Evolutionary conservation across 2,329 filamentous ascomycete genomes (phyloP).

Genomic region (Xylaria digitata): DNA sequence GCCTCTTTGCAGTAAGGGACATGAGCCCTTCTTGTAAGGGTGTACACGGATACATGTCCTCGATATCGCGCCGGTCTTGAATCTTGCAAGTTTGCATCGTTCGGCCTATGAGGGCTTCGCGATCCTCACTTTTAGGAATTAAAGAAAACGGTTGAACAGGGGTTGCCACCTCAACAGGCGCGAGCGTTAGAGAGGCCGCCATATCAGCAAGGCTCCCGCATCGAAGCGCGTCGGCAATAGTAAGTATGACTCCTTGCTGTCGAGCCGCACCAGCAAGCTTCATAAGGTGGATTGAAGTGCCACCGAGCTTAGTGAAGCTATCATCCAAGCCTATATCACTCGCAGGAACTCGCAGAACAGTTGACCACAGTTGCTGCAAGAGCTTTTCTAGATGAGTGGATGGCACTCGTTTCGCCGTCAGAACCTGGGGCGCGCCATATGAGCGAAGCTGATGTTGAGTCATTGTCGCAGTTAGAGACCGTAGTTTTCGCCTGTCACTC

Average conservation of each 20-base stretch:
- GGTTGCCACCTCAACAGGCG: not conserved
- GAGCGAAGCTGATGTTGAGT: too few species aligned
- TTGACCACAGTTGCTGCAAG: not conserved
- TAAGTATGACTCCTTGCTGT: slow-evolving; percentile 32
- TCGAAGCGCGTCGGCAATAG: too few species aligned
- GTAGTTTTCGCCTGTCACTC: too few species aligned
- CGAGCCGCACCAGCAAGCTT: slow-evolving; percentile 57
- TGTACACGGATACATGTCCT: slow-evolving; percentile 28
- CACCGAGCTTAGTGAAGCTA: slow-evolving; percentile 54
- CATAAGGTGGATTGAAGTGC: slow-evolving; percentile 55
- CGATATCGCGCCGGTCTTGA: not conserved
- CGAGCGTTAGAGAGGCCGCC: slow-evolving; percentile 20
- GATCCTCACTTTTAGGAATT: slow-evolving; percentile 16
- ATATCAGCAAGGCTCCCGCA: slow-evolving; percentile 34
- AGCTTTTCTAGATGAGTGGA: not conserved
- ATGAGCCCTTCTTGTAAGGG: slow-evolving; percentile 24
- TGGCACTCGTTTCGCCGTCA: too few species aligned
- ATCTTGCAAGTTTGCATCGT: not conserved
- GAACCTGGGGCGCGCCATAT: too few species aligned
- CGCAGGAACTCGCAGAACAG: too few species aligned
- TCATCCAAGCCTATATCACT: slow-evolving; percentile 40
- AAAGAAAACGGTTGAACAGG: slow-evolving; percentile 18
- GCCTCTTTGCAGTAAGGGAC: slow-evolving; percentile 8
- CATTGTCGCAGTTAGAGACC: too few species aligned
- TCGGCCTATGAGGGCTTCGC: not conserved